Base-by-base conservation (phyloP, 2,329 filamentous ascomycete genomes). In the Exophiala spinifera region DNA sequence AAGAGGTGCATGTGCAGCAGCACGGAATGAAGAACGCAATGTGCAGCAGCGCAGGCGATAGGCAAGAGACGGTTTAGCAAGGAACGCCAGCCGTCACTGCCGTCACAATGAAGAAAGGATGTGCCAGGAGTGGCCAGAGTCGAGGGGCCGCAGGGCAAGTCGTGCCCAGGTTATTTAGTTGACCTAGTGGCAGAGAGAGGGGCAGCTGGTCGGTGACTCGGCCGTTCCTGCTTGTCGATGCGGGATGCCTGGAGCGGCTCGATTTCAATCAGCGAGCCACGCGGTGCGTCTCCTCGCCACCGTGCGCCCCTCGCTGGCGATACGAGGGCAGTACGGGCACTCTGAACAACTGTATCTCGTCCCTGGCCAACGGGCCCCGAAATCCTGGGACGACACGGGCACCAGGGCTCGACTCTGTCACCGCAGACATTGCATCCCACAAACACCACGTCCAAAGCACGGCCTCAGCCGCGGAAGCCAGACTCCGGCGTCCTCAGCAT, bases 1-100 rank as follows among this genome's bases (percentile, higher is more conserved):
- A 21, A 52, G 43, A 34, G 43, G 20, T 47, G 50, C 50, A 52
- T 52, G 50, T 52, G 50, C 50, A 45, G 33, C n/a, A 33, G 20
- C 23, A 25, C 23, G 23, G 23, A n/a, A 21, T 46, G 23, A n/a
- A 46, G 48, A 21, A 31, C 40, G 49, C 49, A 51, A 40, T 34
- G 20, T 50, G 47, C 37, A 44, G 31, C 39, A 20, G 49, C 23
- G 15, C 46, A 37, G 34, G 45, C 45, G 45, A 44, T 21, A 28
- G 42, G 45, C 45, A 34, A 23, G 19, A 36, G 25, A 13, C n/a
- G 15, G 20, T 40, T 11, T 25, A 40, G 19, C 13, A 25, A 31
- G 21, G 47, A 43, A 39, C 40, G 20, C 45, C 47, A 48, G 44
- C 45, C 42, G 44, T 36, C 33, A 40, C 33, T 39, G 51, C 51